Percentiles rank a stretch among this genome's conserved stretches.
Conservation (phyloP, 257 asterid species). For the Ophiorrhiza pumila region DNA sequence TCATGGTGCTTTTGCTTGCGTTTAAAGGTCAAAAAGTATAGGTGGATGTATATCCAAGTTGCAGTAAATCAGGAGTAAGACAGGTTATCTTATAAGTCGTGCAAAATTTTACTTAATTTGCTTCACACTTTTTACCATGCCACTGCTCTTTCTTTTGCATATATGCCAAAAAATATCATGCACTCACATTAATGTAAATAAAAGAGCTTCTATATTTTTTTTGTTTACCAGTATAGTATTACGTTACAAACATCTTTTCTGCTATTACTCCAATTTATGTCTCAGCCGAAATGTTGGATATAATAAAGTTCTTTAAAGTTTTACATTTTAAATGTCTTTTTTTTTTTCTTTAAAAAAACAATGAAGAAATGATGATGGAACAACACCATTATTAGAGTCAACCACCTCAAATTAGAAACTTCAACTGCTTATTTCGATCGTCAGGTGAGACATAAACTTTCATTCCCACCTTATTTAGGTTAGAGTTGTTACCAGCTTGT, state of each 20-base stretch:
- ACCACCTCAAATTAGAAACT: neutral
- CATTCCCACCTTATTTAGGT: slow-evolving; percentile 8
- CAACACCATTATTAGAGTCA: neutral
- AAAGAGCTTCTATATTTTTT: too few species aligned
- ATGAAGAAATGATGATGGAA: neutral
- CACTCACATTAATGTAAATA: too few species aligned
- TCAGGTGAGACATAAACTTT: slow-evolving; percentile 1
- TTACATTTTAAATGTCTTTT: too few species aligned
- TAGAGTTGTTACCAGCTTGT: too few species aligned
- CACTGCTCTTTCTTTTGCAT: too few species aligned
- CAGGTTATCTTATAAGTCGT: neutral
- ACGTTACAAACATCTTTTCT: too few species aligned
- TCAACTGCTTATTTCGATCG: neutral
- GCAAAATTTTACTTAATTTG: too few species aligned
- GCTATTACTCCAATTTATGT: neutral
- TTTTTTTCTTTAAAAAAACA: too few species aligned
- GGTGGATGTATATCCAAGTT: neutral
- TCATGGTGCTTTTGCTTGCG: slow-evolving; percentile 40
- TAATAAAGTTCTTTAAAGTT: neutral
- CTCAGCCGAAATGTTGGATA: neutral
- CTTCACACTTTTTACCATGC: too few species aligned
- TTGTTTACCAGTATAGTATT: too few species aligned
- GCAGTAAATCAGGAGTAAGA: neutral
- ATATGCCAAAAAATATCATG: too few species aligned
- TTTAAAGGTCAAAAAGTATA: slow-evolving; percentile 28